Percentiles rank a stretch among this genome's conserved stretches.
These are phyloP conservation scores for Aspergillus conjunctus DNA, from an alignment of 495 filamentous ascomycete species.

Conservation along the genomic window DNA sequence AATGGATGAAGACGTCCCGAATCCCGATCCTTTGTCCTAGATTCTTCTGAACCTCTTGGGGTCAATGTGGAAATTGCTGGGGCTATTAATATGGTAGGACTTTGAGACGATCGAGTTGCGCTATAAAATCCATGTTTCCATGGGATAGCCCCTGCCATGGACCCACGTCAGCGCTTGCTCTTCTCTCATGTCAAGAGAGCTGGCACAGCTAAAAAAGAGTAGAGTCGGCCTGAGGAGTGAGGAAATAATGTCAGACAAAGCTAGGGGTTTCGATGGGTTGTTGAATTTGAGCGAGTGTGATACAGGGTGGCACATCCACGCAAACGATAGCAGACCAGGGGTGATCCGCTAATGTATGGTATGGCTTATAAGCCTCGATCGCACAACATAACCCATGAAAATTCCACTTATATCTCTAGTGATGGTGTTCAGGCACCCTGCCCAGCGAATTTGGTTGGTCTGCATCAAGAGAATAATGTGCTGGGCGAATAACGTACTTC, in stretches of 20 bases:
- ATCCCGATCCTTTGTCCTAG: background rate
- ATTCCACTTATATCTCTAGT: background rate
- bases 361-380: background rate
- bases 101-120: background rate
- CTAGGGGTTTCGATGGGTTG: too few relatives aligned
- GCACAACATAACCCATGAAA: background rate
- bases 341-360: background rate
- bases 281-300: background rate
- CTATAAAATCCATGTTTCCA: constrained; percentile 2
- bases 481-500: background rate
- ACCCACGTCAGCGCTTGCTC: background rate
- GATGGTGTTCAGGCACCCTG: constrained; percentile 5
- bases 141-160: background rate
- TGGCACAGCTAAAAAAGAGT: too few relatives aligned
- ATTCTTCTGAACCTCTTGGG: background rate
- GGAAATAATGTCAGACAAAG: too few relatives aligned
- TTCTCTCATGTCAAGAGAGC: background rate
- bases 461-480: background rate
- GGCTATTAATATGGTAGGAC: background rate
- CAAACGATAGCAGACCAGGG: background rate
- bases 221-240: too few relatives aligned
- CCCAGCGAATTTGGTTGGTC: too few relatives aligned
- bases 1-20: background rate
- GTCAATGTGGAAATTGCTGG: constrained; percentile 1
- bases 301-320: constrained; percentile 6